Conservation (phyloP, 164 flowering plant genomes). For the Amborella trichopoda region DNA sequence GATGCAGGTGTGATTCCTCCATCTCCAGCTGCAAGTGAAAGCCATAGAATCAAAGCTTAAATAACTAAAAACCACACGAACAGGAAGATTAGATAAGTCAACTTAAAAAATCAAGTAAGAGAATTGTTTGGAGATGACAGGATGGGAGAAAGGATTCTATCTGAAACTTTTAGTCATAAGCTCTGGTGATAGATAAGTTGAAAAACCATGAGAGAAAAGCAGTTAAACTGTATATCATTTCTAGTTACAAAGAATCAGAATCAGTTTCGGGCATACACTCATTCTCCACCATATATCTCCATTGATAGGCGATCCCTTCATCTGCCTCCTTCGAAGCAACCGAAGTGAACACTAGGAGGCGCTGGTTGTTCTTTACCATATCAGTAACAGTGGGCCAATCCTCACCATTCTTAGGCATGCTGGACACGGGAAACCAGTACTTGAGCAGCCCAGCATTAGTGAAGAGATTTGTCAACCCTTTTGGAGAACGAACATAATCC, state of each 20-base stretch:
- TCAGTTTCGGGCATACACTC: conserved; percentile 56
- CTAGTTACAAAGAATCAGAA: too few relatives aligned
- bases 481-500: conserved; percentile 91
- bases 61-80: too few relatives aligned
- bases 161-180: too few relatives aligned
- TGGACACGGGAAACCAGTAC: conserved; percentile 82
- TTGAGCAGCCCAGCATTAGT: conserved; percentile 67
- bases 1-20: conserved; percentile 68
- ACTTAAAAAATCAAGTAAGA: too few relatives aligned
- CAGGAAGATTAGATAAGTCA: too few relatives aligned
- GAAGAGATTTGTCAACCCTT: conserved; percentile 75
- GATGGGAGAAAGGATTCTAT: too few relatives aligned
- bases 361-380: conserved; percentile 66
- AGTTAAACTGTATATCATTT: too few relatives aligned
- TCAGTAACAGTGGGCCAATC: conserved; percentile 93
- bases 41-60: too few relatives aligned
- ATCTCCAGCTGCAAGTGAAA: conserved; percentile 92
- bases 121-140: too few relatives aligned
- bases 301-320: conserved; percentile 94
- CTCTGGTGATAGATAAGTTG: too few relatives aligned
- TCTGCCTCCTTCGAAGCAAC: conserved; percentile 75
- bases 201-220: too few relatives aligned
- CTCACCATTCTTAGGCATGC: conserved; percentile 82
- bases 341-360: conserved; percentile 89
- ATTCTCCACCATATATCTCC: conserved; percentile 92